Conservation (phyloP, 495 filamentous ascomycete genomes). For the Penicillium lividum region DNA sequence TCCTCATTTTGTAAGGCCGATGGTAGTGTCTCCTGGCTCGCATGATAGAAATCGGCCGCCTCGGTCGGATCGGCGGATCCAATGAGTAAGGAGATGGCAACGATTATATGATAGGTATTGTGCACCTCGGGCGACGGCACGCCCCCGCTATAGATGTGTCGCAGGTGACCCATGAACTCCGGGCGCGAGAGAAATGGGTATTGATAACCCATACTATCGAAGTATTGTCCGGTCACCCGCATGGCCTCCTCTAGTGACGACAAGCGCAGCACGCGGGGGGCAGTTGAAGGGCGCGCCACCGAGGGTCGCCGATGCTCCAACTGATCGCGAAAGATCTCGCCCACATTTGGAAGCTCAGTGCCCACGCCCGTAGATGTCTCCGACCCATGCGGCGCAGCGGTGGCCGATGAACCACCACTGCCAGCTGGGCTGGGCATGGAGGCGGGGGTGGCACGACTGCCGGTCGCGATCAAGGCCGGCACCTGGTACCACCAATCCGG, state of each 20-base stretch:
- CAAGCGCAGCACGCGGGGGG: constrained; percentile 40
- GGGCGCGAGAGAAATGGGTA: constrained; percentile 45
- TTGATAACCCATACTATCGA: constrained; percentile 48
- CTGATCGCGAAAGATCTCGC: constrained; percentile 49
- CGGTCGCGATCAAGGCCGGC: constrained; percentile 42
- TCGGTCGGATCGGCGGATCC: constrained; percentile 36
- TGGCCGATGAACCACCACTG: constrained; percentile 26
- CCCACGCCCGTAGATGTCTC: constrained; percentile 29
- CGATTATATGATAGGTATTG: constrained; percentile 45
- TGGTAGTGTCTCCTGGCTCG: constrained; percentile 41
- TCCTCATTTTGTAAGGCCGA: constrained; percentile 47
- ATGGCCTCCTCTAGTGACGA: constrained; percentile 45
- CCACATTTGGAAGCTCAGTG: constrained; percentile 43
- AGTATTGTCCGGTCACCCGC: constrained; percentile 38
- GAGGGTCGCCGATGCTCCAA: constrained; percentile 45
- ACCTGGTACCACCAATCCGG: constrained; percentile 48
- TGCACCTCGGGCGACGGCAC: constrained; percentile 39
- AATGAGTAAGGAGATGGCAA: constrained; percentile 43
- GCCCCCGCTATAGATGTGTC: constrained; percentile 42
- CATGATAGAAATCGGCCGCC: constrained; percentile 43
- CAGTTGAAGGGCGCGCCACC: constrained; percentile 37
- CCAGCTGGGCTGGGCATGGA: constrained; percentile 26
- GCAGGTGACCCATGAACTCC: constrained; percentile 40
- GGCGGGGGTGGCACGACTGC: constrained; percentile 18
- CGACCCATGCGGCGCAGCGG: constrained; percentile 22